These are phyloP conservation scores for Hanseniaspora uvarum DNA, from an alignment of 1,139 yeast genomes.

Conservation along the genomic window DNA sequence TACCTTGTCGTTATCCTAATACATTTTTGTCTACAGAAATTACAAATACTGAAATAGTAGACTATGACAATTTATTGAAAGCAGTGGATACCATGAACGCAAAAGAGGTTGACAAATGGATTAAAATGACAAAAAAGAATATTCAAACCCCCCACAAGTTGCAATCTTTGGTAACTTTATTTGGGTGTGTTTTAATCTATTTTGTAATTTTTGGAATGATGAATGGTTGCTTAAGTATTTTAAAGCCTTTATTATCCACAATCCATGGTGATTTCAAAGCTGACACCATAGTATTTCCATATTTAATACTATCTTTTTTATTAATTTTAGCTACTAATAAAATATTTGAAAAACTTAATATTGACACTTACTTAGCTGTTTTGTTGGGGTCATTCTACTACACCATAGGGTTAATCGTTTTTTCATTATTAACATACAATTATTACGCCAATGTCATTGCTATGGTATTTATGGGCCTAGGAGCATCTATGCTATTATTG, in stretches of 20 bases:
- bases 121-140: not conserved
- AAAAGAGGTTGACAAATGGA: not conserved
- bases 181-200: not conserved
- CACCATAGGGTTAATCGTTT: slow-evolving; percentile 42
- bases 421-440: slow-evolving; percentile 31
- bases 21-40: no score
- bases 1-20: not conserved
- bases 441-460: slow-evolving; percentile 31
- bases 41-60: not conserved
- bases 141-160: not conserved
- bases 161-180: not conserved
- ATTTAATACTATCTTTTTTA: not conserved
- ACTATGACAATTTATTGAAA: not conserved
- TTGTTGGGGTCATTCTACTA: slow-evolving; percentile 35
- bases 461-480: slow-evolving; percentile 43
- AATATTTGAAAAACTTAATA: not conserved
- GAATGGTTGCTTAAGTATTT: slow-evolving; percentile 6
- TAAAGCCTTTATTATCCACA: not conserved
- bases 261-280: not conserved
- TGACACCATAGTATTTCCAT: not conserved
- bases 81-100: not conserved
- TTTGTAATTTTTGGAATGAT: slow-evolving; percentile 8
- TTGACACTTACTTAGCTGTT: slow-evolving; percentile 27
- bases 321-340: not conserved
- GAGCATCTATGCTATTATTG: slow-evolving; percentile 46